Percentiles rank a stretch among this genome's conserved stretches.
phyloP scores from a whole-genome alignment of 805 yeast genomes.

The Candida fluviatilis region DNA sequence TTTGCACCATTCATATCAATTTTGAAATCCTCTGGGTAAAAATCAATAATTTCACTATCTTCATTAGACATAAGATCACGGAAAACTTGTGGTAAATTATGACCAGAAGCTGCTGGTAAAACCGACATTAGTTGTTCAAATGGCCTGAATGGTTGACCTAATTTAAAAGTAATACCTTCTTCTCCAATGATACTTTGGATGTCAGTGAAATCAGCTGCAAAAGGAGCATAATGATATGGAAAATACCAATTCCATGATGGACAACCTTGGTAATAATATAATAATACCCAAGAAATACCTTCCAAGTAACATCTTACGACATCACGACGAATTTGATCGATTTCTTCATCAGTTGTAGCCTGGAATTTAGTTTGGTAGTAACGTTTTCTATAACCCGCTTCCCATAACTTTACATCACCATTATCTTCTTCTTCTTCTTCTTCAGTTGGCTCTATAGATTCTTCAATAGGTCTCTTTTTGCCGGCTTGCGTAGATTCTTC shows the following conservation, averaged over 20 bases:
- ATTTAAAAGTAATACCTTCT: constrained; percentile 50
- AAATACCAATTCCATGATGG: constrained; percentile 99
- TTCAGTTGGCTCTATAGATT: constrained; percentile 9
- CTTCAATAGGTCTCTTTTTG: constrained; percentile 17
- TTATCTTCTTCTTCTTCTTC: constrained; percentile 21
- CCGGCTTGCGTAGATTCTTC: constrained; percentile 4
- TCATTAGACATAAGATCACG: constrained; percentile 76
- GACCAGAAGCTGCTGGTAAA: constrained; percentile 89
- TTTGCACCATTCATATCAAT: constrained; percentile 95
- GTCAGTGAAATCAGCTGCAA: constrained; percentile 79
- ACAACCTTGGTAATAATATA: constrained; percentile 95
- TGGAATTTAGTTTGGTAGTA: constrained; percentile 78
- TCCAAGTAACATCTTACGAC: constrained; percentile 77
- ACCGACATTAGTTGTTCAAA: constrained; percentile 94
- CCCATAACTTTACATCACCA: constrained; percentile 66
- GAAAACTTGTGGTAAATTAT: constrained; percentile 76
- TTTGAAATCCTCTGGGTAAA: constrained; percentile 82
- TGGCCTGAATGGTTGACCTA: constrained; percentile 82
- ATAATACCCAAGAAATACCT: constrained; percentile 94
- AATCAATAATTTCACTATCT: constrained; percentile 81
- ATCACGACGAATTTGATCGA: constrained; percentile 48
- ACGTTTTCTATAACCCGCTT: constrained; percentile 80
- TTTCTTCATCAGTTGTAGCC: constrained; percentile 48
- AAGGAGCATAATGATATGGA: constrained; percentile 97
- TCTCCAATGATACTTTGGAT: constrained; percentile 42